phyloP scores from a whole-genome alignment of 495 filamentous ascomycete genomes.

The Trichocladium antarcticum region DNA sequence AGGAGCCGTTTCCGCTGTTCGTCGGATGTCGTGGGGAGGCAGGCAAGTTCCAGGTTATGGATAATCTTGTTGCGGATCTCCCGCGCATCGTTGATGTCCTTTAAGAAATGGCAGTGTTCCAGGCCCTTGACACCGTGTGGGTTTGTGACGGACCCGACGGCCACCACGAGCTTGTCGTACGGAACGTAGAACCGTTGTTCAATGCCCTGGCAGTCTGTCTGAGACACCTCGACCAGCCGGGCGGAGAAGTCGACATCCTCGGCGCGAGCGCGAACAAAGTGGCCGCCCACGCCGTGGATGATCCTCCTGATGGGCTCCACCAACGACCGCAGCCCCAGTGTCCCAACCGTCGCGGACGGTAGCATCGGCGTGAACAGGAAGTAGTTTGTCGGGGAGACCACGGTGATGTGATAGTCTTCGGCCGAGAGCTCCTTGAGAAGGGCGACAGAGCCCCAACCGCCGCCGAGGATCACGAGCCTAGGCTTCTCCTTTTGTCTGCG shows the following conservation, averaged over 20 bases:
- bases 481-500: slow-evolving; percentile 70
- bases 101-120: slow-evolving; percentile 88
- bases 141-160: slow-evolving; percentile 84
- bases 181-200: slow-evolving; percentile 81
- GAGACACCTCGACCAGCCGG: slow-evolving; percentile 78
- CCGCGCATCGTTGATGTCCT: slow-evolving; percentile 84
- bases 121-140: slow-evolving; percentile 93
- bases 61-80: slow-evolving; percentile 82
- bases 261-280: slow-evolving; percentile 79
- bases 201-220: slow-evolving; percentile 57
- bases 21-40: slow-evolving; percentile 81
- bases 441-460: slow-evolving; percentile 91
- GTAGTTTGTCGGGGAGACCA: slow-evolving; percentile 88
- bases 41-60: slow-evolving; percentile 85
- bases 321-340: slow-evolving; percentile 76
- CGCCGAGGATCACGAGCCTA: slow-evolving; percentile 80
- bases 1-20: slow-evolving; percentile 78
- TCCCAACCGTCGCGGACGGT: slow-evolving; percentile 91
- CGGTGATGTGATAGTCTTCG: slow-evolving; percentile 86
- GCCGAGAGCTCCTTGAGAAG: slow-evolving; percentile 82
- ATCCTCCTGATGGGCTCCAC: slow-evolving; percentile 89
- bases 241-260: slow-evolving; percentile 83
- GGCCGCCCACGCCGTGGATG: slow-evolving; percentile 62
- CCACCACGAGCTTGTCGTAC: slow-evolving; percentile 96
- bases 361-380: slow-evolving; percentile 98